Base-by-base conservation (phyloP, 352 stramenopile genomes). In the Phytophthora uliginosa region DNA sequence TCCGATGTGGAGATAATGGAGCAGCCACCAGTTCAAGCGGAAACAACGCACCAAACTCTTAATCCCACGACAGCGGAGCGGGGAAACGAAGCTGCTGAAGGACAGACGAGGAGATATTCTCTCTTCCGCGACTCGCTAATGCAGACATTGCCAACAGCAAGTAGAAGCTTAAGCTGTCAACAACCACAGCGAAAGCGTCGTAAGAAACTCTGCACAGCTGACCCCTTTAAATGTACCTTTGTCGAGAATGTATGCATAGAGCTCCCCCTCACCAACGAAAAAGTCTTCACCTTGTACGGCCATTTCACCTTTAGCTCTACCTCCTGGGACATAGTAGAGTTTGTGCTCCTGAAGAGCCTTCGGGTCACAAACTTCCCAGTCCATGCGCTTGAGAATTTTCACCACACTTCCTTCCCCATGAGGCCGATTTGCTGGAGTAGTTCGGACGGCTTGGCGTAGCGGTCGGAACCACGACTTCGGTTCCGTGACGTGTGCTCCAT, bases 321-420 rank as follows among this genome's bases (percentile, higher is more conserved):
- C 59, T 63, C 63, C 47, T 53, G 62, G 60, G 22, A 64, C 7
- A 33, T 71, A 69, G 60, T 74, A 74, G 3, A 59, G 5, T 52
- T 74, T 74, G 59, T 74, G 26, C 6, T 69, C 48, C 22, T 74
- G 68, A 57, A 74, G 68, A 26, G 45, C 54, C n/a, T 62, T 63
- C 45, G 68, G 60, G 36, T 70, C 60, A 20, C 57, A 54, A 36
- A 71, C 68, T n/a, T 71, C 61, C 68, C 68, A 74, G 15, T 50
- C 48, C 24, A 56, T 26, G 24, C 28, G 31, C 40, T 71, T 74
- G 17, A 74, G 20, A 42, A 74, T 74, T 7, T 34, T 57, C 55
- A 74, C 61, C 26, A 71, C 68, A 71, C 68, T 36, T 71, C 61
- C 51, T 74, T 74, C n/a, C 68, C 68, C 28, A 59, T 31, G 18